Percentiles rank a stretch among this genome's conserved stretches.
Evolutionary conservation across 768 basidiomycete genomes (phyloP).

Genomic region (Clavaria fumosa): DNA sequence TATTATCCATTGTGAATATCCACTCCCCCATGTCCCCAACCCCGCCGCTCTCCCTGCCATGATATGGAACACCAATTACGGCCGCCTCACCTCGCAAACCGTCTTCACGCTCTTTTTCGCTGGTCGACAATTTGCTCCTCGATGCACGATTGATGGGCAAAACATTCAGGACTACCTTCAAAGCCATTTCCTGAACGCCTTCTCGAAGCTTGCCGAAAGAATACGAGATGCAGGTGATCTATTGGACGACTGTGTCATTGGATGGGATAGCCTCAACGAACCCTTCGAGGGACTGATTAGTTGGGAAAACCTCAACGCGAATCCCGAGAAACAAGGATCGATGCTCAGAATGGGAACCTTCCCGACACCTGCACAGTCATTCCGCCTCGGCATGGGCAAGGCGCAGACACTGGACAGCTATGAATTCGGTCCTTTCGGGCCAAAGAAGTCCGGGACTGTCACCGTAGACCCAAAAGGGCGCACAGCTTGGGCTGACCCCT

Average conservation of each 20-base stretch:
- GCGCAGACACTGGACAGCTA: constrained; percentile 71
- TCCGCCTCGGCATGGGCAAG: constrained; percentile 81
- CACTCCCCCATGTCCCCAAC: constrained; percentile 39
- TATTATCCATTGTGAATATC: constrained; percentile 83
- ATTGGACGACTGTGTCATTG: constrained; percentile 78
- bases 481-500: constrained; percentile 61
- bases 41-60: constrained; percentile 76
- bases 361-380: constrained; percentile 72
- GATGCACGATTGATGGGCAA: constrained; percentile 76
- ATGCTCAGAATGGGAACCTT: constrained; percentile 75
- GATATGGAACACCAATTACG: constrained; percentile 96
- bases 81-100: constrained; percentile 74
- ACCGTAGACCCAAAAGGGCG: constrained; percentile 75
- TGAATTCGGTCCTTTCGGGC: constrained; percentile 68
- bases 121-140: constrained; percentile 78
- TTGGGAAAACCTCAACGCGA: constrained; percentile 49
- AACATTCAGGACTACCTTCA: constrained; percentile 89
- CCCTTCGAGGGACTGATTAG: constrained; percentile 70
- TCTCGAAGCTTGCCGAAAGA: constrained; percentile 59
- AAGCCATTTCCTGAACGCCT: constrained; percentile 57
- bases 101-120: constrained; percentile 93
- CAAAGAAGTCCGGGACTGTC: constrained; percentile 53
- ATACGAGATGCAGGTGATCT: constrained; percentile 63
- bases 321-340: constrained; percentile 52
- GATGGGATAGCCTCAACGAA: constrained; percentile 96